Conservation (phyloP, 192 early-diverging fungal genomes). For the Backusella psychrophila region DNA sequence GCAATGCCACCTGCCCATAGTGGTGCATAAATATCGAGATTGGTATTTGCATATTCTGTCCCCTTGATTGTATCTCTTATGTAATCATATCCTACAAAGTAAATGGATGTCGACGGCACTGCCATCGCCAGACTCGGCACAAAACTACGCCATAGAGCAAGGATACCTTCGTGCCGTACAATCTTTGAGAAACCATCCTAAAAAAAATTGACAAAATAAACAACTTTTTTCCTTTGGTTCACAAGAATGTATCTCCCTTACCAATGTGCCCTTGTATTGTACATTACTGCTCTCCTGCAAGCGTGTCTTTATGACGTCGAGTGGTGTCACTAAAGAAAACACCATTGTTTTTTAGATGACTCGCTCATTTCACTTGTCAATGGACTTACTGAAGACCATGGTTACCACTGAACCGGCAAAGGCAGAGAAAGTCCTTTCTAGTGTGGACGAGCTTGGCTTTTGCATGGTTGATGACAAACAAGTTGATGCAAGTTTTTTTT, state of each 20-base stretch:
- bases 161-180: constrained; percentile 71
- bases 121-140: constrained; percentile 87
- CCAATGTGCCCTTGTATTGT: neutral
- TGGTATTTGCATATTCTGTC: constrained; percentile 28
- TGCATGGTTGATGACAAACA: no score
- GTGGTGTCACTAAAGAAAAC: constrained; percentile 66
- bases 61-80: constrained; percentile 58
- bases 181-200: constrained; percentile 78
- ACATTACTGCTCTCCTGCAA: constrained; percentile 51
- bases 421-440: constrained; percentile 77
- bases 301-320: constrained; percentile 88
- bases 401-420: constrained; percentile 81
- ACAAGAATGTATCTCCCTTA: constrained; percentile 5
- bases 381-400: constrained; percentile 67
- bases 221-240: neutral
- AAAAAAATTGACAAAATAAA: neutral
- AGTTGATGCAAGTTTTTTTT: no score
- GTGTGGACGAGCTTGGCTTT: constrained; percentile 32
- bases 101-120: constrained; percentile 87
- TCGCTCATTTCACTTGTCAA: neutral
- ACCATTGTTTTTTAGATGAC: constrained; percentile 23
- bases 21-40: constrained; percentile 59
- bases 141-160: constrained; percentile 86
- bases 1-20: constrained; percentile 76
- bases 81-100: constrained; percentile 94